Base-by-base conservation (phyloP, 1,284 basidiomycete genomes). In the Megacollybia platyphylla region DNA sequence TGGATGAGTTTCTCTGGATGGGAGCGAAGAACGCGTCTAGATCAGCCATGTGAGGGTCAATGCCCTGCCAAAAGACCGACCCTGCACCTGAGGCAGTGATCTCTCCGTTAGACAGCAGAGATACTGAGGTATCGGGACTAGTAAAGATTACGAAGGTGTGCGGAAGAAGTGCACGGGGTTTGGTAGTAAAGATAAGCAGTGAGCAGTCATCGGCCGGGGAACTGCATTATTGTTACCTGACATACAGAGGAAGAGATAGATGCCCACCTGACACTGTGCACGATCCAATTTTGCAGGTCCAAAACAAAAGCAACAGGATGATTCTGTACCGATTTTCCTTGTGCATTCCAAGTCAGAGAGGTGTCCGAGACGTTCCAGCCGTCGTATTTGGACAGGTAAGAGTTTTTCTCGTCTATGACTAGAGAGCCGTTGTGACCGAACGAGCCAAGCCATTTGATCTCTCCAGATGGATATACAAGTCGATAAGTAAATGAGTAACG, bases 401-500 rank as follows among this genome's bases (percentile, higher is more conserved):
- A 52, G 31, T 60, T 51, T n/a, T 45, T 42, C 44, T 46, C 49
- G 42, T 57, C 53, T 18, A 67, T 42, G 24, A 59, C 46, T 10
- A 68, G 44, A 7, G 47, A 49, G 7, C 70, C 70, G 48, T 73
- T 64, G 20, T 58, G 54, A 8, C 62, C 61, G 44, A 57, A 65
- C 9, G 55, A 45, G 4, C 70, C 70, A 18, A 71, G 57, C 70
- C 70, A 72, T 41, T 52, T 54, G 30, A 63, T 55, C 38, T 61
- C 52, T 17, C 69, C 68, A 15, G 54, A 55, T 20, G 65, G 52
- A 52, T 69, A 63, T 2, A 62, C 42, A 20, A 73, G 44, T 20
- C 70, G 60, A 51, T 70, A 72, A 0, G 70, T 71, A 54, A 67
- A 68, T 5, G 57, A 57, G 44, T 57, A 63, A 3, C 54, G 43